phyloP scores from a whole-genome alignment of 129 eudicot genomes.

The Pittosporum tobira region DNA sequence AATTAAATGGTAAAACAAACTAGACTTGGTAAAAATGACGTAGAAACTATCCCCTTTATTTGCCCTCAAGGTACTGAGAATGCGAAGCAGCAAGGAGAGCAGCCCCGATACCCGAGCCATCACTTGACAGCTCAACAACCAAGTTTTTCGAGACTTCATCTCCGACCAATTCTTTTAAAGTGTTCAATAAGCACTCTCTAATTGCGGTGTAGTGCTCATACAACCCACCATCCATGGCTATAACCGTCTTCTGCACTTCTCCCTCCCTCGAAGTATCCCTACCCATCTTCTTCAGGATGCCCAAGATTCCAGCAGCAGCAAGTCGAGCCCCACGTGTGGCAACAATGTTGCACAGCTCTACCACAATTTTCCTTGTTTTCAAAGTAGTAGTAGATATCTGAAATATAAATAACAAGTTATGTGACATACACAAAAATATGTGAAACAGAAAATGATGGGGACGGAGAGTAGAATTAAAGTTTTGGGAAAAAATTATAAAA shows the following conservation, averaged over 20 bases:
- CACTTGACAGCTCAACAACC: constrained; percentile 50
- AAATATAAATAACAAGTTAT: constrained; percentile 12
- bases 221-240: constrained; percentile 92
- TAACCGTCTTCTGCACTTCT: constrained; percentile 37
- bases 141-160: constrained; percentile 30
- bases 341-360: constrained; percentile 58
- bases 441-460: neutral
- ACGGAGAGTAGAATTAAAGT: no score
- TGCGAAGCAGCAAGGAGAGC: constrained; percentile 96
- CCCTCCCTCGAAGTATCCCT: constrained; percentile 39
- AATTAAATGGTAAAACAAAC: no score
- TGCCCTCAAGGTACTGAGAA: constrained; percentile 40
- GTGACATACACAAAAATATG: neutral
- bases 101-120: constrained; percentile 91
- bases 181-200: constrained; percentile 64
- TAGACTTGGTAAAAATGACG: no score
- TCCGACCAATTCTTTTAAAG: constrained; percentile 59
- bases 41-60: no score
- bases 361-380: constrained; percentile 54
- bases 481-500: no score
- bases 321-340: constrained; percentile 89
- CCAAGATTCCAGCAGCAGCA: constrained; percentile 70
- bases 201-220: constrained; percentile 75
- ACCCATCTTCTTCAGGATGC: constrained; percentile 68
- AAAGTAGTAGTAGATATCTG: constrained; percentile 47